Conservation (phyloP, 2,329 filamentous ascomycete species). For the Aspergillus thermomutatus region DNA sequence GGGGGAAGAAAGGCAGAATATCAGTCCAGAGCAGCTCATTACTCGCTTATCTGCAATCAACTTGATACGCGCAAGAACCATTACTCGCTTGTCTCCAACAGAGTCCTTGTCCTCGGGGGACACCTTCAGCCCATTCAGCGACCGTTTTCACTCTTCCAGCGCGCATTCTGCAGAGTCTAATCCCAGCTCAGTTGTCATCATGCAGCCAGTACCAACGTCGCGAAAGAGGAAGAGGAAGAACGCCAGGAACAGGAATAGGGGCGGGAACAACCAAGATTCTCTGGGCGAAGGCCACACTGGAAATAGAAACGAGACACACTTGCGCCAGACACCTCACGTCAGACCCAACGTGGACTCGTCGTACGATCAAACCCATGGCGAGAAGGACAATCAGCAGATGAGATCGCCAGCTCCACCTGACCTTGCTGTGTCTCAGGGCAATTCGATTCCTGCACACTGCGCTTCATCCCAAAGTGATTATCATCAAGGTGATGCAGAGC, state of each 20-base stretch:
- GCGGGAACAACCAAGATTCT: background rate
- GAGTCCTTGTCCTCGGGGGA: background rate
- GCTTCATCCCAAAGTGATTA: background rate
- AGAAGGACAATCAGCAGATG: background rate
- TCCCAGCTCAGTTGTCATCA: background rate
- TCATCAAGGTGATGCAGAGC: background rate
- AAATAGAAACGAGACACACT: background rate
- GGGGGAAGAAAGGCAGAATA: background rate
- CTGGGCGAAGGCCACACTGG: background rate
- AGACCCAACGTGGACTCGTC: background rate
- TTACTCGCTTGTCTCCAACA: constrained; percentile 5
- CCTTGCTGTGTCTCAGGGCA: background rate
- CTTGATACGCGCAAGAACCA: constrained; percentile 12
- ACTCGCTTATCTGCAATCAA: constrained; percentile 12
- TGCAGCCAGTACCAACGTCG: constrained; percentile 1
- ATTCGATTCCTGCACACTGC: background rate
- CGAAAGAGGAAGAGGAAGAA: constrained; percentile 12
- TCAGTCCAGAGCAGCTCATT: constrained; percentile 2
- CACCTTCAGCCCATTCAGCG: background rate
- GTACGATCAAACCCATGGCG: background rate
- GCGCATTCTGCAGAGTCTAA: background rate
- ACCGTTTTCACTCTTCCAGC: background rate
- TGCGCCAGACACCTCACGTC: background rate
- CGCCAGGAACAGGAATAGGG: background rate
- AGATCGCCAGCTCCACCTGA: background rate